phyloP scores from a whole-genome alignment of 2,329 filamentous ascomycete species.

The Myotisia sp. region DNA sequence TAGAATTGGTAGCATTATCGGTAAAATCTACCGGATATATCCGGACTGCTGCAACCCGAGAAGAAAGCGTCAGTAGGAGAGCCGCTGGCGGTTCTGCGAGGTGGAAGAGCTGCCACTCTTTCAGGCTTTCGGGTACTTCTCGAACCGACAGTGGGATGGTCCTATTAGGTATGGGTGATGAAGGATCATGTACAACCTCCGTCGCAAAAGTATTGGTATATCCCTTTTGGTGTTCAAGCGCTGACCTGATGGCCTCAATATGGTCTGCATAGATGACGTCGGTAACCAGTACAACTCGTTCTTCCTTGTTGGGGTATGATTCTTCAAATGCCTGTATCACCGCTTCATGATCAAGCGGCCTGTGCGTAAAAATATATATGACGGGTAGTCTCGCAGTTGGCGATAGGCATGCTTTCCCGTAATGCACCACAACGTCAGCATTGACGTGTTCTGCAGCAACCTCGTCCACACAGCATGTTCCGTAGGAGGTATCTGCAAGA shows the following conservation, averaged over 20 bases:
- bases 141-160: constrained; percentile 43
- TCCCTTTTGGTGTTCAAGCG: constrained; percentile 44
- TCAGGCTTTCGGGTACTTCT: constrained; percentile 37
- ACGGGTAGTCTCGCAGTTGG: constrained; percentile 78
- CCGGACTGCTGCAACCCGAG: constrained; percentile 62
- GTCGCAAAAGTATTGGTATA: constrained; percentile 59
- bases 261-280: constrained; percentile 79
- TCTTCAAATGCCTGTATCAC: constrained; percentile 49
- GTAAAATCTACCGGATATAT: constrained; percentile 51
- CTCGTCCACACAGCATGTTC: constrained; percentile 92
- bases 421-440: constrained; percentile 85
- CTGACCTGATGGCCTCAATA: constrained; percentile 43
- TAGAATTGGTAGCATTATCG: constrained; percentile 18
- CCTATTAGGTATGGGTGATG: constrained; percentile 71
- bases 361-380: constrained; percentile 75
- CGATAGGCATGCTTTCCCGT: constrained; percentile 81
- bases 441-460: constrained; percentile 86
- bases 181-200: constrained; percentile 60
- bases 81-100: constrained; percentile 67
- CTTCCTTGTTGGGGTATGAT: constrained; percentile 50
- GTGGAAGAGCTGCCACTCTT: constrained; percentile 66
- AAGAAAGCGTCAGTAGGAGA: constrained; percentile 73
- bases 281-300: constrained; percentile 66
- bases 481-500: constrained; percentile 89
- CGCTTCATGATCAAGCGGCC: constrained; percentile 48